Conservation (phyloP, 2,329 filamentous ascomycete genomes). For the Cladosporium cucumerinum region DNA sequence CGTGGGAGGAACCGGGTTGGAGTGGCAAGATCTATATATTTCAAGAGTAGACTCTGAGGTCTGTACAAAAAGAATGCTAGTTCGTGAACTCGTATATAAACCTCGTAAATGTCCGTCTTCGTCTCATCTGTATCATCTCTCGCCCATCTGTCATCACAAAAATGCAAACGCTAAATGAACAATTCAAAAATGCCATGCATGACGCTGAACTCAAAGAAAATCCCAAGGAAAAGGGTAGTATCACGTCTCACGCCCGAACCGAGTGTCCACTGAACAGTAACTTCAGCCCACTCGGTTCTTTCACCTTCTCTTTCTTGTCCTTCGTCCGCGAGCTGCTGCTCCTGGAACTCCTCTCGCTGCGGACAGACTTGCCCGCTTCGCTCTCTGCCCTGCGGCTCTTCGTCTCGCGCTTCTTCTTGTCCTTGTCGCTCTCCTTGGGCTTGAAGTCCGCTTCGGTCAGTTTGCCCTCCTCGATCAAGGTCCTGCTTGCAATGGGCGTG, state of each 20-base stretch:
- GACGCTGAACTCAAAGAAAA: not conserved
- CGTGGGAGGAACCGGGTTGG: not conserved
- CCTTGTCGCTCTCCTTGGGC: slow-evolving; percentile 35
- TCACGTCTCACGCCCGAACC: not conserved
- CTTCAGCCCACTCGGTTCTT: slow-evolving; percentile 42
- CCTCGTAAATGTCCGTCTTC: not conserved
- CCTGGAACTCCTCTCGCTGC: slow-evolving; percentile 12
- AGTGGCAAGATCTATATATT: not conserved
- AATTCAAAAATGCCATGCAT: not conserved
- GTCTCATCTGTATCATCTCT: not conserved
- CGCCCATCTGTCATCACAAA: not conserved
- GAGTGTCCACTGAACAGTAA: slow-evolving; percentile 39
- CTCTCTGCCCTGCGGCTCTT: slow-evolving; percentile 21
- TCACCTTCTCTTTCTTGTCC: slow-evolving; percentile 34
- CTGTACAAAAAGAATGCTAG: not conserved
- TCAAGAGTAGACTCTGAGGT: not conserved
- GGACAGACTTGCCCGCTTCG: slow-evolving; percentile 16
- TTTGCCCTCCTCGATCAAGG: slow-evolving; percentile 44
- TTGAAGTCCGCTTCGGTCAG: slow-evolving; percentile 47
- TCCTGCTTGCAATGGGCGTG: slow-evolving; percentile 53
- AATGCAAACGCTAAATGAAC: slow-evolving; percentile 4
- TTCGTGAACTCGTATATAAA: not conserved
- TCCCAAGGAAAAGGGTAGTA: not conserved
- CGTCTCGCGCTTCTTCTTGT: slow-evolving; percentile 20
- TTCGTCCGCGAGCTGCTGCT: slow-evolving; percentile 24